Evolutionary conservation across 2,329 filamentous ascomycete species (phyloP).

Genomic region (Orbilia ellipsospora): DNA sequence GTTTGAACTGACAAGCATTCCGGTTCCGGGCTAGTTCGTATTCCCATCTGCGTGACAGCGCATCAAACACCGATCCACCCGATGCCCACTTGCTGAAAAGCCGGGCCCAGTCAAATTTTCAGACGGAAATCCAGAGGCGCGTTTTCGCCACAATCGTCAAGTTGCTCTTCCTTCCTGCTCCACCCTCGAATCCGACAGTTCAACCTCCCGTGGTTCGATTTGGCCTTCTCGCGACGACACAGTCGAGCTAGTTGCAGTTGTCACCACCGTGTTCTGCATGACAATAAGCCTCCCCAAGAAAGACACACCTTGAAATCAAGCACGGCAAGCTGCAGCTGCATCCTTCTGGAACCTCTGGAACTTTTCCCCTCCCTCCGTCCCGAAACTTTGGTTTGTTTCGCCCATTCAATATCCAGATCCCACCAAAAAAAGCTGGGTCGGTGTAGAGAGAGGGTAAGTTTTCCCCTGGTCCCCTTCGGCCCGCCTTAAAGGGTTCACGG

Average conservation of each 20-base stretch:
- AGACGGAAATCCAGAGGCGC: slow-evolving; percentile 19
- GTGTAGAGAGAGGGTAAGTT: slow-evolving; percentile 9
- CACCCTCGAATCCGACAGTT: not conserved
- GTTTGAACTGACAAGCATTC: not conserved
- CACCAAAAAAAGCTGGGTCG: not conserved
- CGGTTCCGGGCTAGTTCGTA: slow-evolving; percentile 12
- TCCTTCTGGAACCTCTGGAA: slow-evolving; percentile 9
- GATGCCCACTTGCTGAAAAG: slow-evolving; percentile 31
- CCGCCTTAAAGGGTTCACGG: slow-evolving; percentile 5
- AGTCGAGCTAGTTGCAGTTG: not conserved
- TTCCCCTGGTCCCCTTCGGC: slow-evolving; percentile 6
- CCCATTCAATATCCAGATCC: not conserved
- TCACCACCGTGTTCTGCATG: slow-evolving; percentile 7
- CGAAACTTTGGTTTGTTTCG: slow-evolving; percentile 27
- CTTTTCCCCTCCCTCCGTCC: slow-evolving; percentile 18
- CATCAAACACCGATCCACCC: slow-evolving; percentile 19
- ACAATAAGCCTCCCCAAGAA: not conserved
- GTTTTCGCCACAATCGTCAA: slow-evolving; percentile 30
- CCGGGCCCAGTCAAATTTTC: slow-evolving; percentile 39
- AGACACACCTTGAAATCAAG: not conserved
- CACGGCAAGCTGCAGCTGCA: slow-evolving; percentile 43
- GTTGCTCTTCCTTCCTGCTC: slow-evolving; percentile 9
- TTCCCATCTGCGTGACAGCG: slow-evolving; percentile 39
- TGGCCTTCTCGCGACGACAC: not conserved
- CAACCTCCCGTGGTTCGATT: slow-evolving; percentile 14